Conservation (phyloP, 225 moss, liverwort and hornwort species). For the Physcomitrium patens region DNA sequence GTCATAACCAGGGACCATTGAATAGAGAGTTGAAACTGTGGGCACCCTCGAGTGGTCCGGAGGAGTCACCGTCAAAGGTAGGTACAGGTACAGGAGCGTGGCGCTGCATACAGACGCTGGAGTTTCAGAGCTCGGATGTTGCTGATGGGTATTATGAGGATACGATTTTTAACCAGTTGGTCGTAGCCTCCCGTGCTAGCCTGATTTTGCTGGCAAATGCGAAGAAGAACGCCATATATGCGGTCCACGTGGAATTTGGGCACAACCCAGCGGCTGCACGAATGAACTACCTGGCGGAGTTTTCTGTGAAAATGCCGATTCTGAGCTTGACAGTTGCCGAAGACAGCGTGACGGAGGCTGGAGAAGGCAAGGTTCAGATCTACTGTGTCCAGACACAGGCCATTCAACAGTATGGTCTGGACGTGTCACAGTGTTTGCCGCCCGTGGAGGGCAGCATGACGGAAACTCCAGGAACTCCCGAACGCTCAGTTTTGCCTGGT, state of each 20-base stretch:
- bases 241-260: slow-evolving; percentile 89
- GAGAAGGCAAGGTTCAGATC: slow-evolving; percentile 90
- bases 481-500: slow-evolving; percentile 34
- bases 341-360: slow-evolving; percentile 76
- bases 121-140: slow-evolving; percentile 69
- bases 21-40: slow-evolving; percentile 93
- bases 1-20: slow-evolving; percentile 68
- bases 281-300: slow-evolving; percentile 93
- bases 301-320: slow-evolving; percentile 96
- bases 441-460: slow-evolving; percentile 54
- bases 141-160: slow-evolving; percentile 61
- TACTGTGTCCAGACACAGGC: slow-evolving; percentile 99
- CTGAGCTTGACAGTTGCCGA: slow-evolving; percentile 93
- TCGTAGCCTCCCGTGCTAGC: slow-evolving; percentile 78
- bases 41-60: slow-evolving; percentile 60
- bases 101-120: slow-evolving; percentile 84
- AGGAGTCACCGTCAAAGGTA: slow-evolving; percentile 61
- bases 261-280: slow-evolving; percentile 67
- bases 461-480: slow-evolving; percentile 48
- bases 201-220: slow-evolving; percentile 90
- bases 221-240: slow-evolving; percentile 92
- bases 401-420: slow-evolving; percentile 94
- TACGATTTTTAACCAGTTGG: slow-evolving; percentile 86
- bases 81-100: slow-evolving; percentile 71
- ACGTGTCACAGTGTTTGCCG: slow-evolving; percentile 84